phyloP scores from a whole-genome alignment of 1,284 basidiomycete genomes.

The Spongispora temasekensis region DNA sequence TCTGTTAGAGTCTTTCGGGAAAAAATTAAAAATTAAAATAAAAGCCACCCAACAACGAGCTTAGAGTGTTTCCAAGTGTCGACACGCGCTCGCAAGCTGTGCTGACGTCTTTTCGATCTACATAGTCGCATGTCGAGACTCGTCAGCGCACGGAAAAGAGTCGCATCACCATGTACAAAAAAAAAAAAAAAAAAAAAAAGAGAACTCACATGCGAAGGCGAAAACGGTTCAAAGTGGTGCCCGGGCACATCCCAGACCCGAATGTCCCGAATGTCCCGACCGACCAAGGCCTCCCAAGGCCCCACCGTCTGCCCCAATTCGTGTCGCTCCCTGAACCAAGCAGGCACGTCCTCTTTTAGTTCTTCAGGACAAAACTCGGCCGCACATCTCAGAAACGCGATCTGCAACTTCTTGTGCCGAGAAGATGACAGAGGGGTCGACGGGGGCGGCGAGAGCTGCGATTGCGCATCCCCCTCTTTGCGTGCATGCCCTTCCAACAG shows the following conservation, averaged over 20 bases:
- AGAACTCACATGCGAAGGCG: constrained; percentile 49
- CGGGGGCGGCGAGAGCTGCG: no score
- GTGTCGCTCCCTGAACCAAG: constrained; percentile 53
- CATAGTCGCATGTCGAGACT: no score
- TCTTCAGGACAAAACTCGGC: constrained; percentile 40
- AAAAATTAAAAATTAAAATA: no score
- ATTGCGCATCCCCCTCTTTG: no score
- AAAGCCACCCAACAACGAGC: no score
- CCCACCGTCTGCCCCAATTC: constrained; percentile 35
- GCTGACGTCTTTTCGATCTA: constrained; percentile 28
- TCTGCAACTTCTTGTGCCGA: no score
- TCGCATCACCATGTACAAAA: neutral
- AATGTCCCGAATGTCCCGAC: no score
- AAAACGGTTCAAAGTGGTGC: constrained; percentile 65
- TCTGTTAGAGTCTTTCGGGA: no score
- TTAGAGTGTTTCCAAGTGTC: constrained; percentile 18
- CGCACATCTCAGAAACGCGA: constrained; percentile 48
- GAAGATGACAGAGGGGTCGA: no score
- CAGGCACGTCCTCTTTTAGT: constrained; percentile 35
- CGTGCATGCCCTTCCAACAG: constrained; percentile 46
- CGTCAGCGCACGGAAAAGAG: no score
- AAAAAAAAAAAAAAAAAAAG: neutral
- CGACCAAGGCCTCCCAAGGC: constrained; percentile 52
- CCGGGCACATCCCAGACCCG: constrained; percentile 60
- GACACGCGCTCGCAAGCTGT: constrained; percentile 25